These are phyloP conservation scores for Physcia stellaris DNA, from an alignment of 495 filamentous ascomycete genomes.

Conservation along the genomic window DNA sequence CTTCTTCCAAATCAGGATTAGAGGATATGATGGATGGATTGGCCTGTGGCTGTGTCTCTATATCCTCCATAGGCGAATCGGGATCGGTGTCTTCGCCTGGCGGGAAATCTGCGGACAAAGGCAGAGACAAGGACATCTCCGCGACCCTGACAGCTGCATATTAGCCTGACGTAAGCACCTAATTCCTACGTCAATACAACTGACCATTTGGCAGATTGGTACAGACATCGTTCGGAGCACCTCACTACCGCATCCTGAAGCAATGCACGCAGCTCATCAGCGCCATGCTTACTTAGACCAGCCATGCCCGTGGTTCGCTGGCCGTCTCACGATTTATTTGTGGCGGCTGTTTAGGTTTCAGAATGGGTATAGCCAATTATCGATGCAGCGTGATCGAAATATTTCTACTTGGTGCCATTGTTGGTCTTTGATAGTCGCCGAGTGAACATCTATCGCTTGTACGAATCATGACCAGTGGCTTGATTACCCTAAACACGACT, in stretches of 20 bases:
- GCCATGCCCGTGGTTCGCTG: too few species aligned
- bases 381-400: too few species aligned
- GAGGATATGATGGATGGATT: constrained; percentile 36
- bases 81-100: constrained; percentile 37
- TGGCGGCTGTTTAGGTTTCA: too few species aligned
- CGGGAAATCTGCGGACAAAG: constrained; percentile 22
- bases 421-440: too few species aligned
- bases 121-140: constrained; percentile 78
- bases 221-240: constrained; percentile 89
- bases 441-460: too few species aligned
- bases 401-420: too few species aligned
- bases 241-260: constrained; percentile 76
- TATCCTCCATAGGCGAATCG: constrained; percentile 45
- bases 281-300: too few species aligned
- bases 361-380: too few species aligned
- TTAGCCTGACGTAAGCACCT: not conserved
- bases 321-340: too few species aligned
- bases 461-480: too few species aligned
- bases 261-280: constrained; percentile 43
- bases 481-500: too few species aligned
- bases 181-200: not conserved
- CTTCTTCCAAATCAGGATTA: constrained; percentile 51
- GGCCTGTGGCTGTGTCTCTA: constrained; percentile 18
- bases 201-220: constrained; percentile 95
- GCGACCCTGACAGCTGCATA: constrained; percentile 56